phyloP scores from a whole-genome alignment of 192 early-diverging fungal species.

The Coemansia sp. region DNA sequence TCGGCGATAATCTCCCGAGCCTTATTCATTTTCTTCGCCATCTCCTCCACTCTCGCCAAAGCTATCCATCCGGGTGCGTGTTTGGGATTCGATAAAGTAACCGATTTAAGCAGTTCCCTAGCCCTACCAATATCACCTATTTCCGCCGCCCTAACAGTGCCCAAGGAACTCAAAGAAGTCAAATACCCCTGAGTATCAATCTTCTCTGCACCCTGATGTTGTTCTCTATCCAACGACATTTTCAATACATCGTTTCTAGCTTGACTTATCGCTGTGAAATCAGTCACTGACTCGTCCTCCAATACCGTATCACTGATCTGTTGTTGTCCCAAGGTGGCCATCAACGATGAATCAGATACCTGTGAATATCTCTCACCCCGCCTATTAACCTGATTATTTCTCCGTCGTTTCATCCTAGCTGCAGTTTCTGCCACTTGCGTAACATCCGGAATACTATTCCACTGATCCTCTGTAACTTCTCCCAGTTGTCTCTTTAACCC shows the following conservation, averaged over 20 bases:
- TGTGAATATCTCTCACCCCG: slow-evolving; percentile 45
- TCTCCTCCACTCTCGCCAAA: slow-evolving; percentile 93
- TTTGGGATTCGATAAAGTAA: slow-evolving; percentile 92
- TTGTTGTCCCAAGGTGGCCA: slow-evolving; percentile 28
- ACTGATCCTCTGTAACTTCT: slow-evolving; percentile 79
- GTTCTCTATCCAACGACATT: slow-evolving; percentile 86
- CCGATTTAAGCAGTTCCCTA: slow-evolving; percentile 80
- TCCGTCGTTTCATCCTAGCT: slow-evolving; percentile 61
- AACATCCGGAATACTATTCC: slow-evolving; percentile 69
- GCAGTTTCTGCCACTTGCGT: slow-evolving; percentile 70
- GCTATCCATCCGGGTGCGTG: slow-evolving; percentile 99
- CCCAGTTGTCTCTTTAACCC: slow-evolving; percentile 86
- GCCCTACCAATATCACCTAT: slow-evolving; percentile 89
- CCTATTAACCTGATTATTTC: slow-evolving; percentile 55
- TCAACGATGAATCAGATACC: slow-evolving; percentile 64
- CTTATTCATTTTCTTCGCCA: slow-evolving; percentile 76
- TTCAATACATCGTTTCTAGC: slow-evolving; percentile 79
- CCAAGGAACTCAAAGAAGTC: slow-evolving; percentile 85
- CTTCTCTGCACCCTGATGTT: slow-evolving; percentile 63
- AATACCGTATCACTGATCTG: not conserved
- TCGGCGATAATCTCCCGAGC: slow-evolving; percentile 85
- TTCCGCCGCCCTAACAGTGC: slow-evolving; percentile 70
- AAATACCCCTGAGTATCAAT: slow-evolving; percentile 96
- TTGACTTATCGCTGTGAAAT: slow-evolving; percentile 90
- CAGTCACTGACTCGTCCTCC: slow-evolving; percentile 29